A percentile compares a stretch with the other conserved stretches of the same genome.
phyloP scores from a whole-genome alignment of 495 filamentous ascomycete genomes.

The Aspergillus panamensis region DNA sequence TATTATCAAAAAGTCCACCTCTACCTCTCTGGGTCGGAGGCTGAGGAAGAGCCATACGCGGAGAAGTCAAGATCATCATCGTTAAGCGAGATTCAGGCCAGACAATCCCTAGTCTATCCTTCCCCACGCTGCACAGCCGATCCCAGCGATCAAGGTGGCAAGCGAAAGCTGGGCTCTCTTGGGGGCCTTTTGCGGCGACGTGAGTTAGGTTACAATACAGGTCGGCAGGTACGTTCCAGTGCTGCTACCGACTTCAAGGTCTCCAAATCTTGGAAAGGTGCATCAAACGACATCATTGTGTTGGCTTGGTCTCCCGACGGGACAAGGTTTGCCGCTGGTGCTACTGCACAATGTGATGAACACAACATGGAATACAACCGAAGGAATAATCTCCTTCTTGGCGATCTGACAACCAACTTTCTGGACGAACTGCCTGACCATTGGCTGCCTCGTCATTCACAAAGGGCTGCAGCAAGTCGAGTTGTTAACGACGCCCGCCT shows the following conservation, averaged over 20 bases:
- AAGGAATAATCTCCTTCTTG: slow-evolving; percentile 70
- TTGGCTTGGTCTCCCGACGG: slow-evolving; percentile 51
- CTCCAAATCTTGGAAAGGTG: slow-evolving; percentile 48
- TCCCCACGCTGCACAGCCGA: not conserved
- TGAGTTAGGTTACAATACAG: slow-evolving; percentile 21
- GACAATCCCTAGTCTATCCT: not conserved
- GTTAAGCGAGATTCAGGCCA: not conserved
- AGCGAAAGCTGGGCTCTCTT: not conserved
- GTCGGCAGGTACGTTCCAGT: slow-evolving; percentile 19
- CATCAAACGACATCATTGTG: slow-evolving; percentile 48
- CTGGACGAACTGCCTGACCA: slow-evolving; percentile 70
- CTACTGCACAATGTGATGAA: slow-evolving; percentile 68
- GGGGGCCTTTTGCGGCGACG: slow-evolving; percentile 26
- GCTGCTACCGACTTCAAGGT: slow-evolving; percentile 28
- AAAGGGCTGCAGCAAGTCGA: slow-evolving; percentile 47
- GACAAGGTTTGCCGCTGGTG: slow-evolving; percentile 54
- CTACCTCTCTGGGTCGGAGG: slow-evolving; percentile 9
- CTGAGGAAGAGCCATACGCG: slow-evolving; percentile 7
- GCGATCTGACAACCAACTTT: slow-evolving; percentile 51
- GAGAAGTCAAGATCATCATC: not conserved
- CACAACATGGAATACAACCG: slow-evolving; percentile 84
- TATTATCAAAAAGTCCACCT: slow-evolving; percentile 23
- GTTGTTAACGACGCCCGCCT: slow-evolving; percentile 63
- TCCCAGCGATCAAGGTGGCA: not conserved
- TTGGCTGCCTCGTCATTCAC: slow-evolving; percentile 53